Percentiles rank a stretch among this genome's conserved stretches.
These are phyloP conservation scores for Cymbidium sinense DNA, from an alignment of 106 monocot genomes.

Conservation along the genomic window DNA sequence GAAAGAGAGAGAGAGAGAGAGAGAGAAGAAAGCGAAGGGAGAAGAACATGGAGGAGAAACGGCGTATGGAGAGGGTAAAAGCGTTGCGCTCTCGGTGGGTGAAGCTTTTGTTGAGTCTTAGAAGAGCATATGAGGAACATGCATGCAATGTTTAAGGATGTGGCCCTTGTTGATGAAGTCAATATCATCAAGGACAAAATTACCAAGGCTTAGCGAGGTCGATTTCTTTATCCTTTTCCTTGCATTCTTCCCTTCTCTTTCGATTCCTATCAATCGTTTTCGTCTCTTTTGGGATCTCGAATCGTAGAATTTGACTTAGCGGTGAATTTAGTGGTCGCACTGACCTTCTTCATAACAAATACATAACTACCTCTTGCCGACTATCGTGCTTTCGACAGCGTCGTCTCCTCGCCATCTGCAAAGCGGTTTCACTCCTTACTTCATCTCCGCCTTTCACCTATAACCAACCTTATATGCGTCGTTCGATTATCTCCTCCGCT, in stretches of 20 bases:
- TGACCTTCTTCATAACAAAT: too few relatives aligned
- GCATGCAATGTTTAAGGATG: constrained; percentile 66
- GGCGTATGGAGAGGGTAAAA: constrained; percentile 25
- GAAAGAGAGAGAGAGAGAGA: constrained; percentile 6
- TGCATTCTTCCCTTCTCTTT: not conserved
- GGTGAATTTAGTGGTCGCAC: constrained; percentile 1
- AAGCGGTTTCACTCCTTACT: too few relatives aligned
- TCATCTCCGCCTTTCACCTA: too few relatives aligned
- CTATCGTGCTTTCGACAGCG: too few relatives aligned
- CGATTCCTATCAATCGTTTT: not conserved
- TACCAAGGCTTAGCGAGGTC: constrained; percentile 75
- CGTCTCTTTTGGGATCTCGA: constrained; percentile 4
- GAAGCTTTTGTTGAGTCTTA: constrained; percentile 92
- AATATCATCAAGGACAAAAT: constrained; percentile 84
- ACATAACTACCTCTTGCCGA: too few relatives aligned
- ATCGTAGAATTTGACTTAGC: not conserved
- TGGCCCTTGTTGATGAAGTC: constrained; percentile 85
- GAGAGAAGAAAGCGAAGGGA: too few relatives aligned
- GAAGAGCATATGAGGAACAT: constrained; percentile 80
- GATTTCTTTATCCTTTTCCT: too few relatives aligned
- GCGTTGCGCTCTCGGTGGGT: constrained; percentile 22
- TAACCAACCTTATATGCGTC: too few relatives aligned
- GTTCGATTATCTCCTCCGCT: too few relatives aligned
- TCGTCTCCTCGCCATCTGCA: too few relatives aligned
- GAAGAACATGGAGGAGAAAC: constrained; percentile 7